Evolutionary conservation across 768 basidiomycete species (phyloP).

Genomic region (Chlorophyllum brunneum): DNA sequence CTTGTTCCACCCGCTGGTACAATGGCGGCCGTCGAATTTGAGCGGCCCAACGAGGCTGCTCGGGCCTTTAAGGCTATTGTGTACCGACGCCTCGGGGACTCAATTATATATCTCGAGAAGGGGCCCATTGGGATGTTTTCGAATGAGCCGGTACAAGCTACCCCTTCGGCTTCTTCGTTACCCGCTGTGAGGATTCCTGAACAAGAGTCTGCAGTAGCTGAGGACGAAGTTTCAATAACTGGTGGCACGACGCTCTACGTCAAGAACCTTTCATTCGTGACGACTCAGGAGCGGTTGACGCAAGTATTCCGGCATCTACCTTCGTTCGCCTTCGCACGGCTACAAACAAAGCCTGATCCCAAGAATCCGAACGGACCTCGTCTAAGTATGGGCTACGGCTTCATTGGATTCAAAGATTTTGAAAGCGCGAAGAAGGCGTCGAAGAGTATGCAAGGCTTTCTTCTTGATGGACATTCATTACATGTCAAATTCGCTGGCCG

Average conservation of each 20-base stretch:
- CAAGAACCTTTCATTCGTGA: conserved; percentile 95
- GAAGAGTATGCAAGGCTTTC: conserved; percentile 74
- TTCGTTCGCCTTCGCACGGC: conserved; percentile 79
- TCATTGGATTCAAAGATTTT: conserved; percentile 80
- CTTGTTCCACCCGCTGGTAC: conserved; percentile 91
- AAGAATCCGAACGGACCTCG: conserved; percentile 55
- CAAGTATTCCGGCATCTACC: conserved; percentile 72
- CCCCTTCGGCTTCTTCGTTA: conserved; percentile 6
- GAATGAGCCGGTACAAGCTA: conserved; percentile 25
- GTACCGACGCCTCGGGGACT: conserved; percentile 85
- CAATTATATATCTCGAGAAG: conserved; percentile 89
- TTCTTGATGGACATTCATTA: conserved; percentile 83
- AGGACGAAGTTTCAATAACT: conserved; percentile 42
- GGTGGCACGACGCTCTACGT: conserved; percentile 85
- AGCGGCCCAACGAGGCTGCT: conserved; percentile 62
- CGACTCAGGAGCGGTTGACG: conserved; percentile 68
- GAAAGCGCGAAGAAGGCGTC: conserved; percentile 74
- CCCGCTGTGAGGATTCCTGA: conserved; percentile 38
- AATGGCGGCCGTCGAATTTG: conserved; percentile 87
- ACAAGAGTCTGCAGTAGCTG: conserved; percentile 31
- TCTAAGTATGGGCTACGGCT: conserved; percentile 95
- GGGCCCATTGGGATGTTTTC: conserved; percentile 84
- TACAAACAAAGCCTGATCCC: conserved; percentile 89
- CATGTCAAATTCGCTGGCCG: conserved; percentile 85
- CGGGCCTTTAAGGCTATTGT: conserved; percentile 80